Evolutionary conservation across 106 monocot species (phyloP).

Genomic region (Allium sativum): DNA sequence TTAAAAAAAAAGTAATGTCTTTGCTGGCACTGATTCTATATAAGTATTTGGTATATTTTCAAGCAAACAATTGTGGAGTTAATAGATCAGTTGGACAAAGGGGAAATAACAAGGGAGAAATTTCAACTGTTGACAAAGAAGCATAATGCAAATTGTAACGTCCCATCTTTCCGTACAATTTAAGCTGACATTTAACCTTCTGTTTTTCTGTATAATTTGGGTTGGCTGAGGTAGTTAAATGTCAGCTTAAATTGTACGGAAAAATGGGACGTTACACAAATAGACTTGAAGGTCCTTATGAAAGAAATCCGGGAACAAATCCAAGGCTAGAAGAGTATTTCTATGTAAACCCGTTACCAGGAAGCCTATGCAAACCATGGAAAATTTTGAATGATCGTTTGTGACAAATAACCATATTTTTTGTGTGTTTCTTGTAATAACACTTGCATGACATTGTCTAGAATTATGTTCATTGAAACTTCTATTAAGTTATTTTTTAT

Average conservation of each 20-base stretch:
- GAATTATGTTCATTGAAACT: no score
- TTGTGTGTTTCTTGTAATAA: no score
- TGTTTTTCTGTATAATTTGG: no score
- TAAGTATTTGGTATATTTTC: constrained; percentile 6
- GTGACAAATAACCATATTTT: no score
- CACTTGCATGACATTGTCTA: no score
- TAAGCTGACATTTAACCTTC: no score
- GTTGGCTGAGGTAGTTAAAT: no score
- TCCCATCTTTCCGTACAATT: no score
- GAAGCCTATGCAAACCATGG: constrained; percentile 28
- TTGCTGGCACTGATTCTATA: not conserved
- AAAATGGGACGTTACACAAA: no score
- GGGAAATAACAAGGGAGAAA: constrained; percentile 31
- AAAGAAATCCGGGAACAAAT: constrained; percentile 23
- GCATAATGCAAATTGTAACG: constrained; percentile 28
- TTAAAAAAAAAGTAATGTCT: no score
- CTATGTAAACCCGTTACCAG: constrained; percentile 68
- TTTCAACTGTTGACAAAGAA: constrained; percentile 24
- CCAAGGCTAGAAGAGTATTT: constrained; percentile 49
- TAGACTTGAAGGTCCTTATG: constrained; percentile 48
- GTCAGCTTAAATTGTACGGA: no score
- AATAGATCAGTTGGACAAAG: constrained; percentile 47
- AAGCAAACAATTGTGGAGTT: constrained; percentile 37
- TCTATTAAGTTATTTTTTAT: no score
- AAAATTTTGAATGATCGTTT: not conserved